A percentile compares a stretch with the other conserved stretches of the same genome.
phyloP scores from a whole-genome alignment of 2,329 filamentous ascomycete species.

The Fusarium verticillioides region DNA sequence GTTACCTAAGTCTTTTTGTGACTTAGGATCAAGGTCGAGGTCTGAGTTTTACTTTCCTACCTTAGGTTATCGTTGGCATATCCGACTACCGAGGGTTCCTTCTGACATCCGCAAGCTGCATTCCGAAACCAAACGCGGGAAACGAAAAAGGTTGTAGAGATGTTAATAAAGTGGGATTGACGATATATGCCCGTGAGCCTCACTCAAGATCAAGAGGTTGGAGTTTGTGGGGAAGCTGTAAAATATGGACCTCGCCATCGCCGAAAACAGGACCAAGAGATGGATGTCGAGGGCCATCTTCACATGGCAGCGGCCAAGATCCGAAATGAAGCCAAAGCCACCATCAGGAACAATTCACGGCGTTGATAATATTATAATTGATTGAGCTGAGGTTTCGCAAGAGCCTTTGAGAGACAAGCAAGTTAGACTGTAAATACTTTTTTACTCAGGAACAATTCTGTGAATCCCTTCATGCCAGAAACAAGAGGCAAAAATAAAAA shows the following conservation, averaged over 20 bases:
- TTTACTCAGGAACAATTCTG: not conserved
- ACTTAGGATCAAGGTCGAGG: no score
- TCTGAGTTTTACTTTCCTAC: not conserved
- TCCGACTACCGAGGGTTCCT: no score
- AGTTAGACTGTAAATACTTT: rapidly evolving
- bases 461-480: not conserved
- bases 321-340: not conserved
- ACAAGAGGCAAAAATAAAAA: not conserved
- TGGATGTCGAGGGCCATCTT: not conserved
- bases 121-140: no score
- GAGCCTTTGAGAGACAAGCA: rapidly evolving
- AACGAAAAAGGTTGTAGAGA: rapidly evolving
- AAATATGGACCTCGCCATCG: not conserved
- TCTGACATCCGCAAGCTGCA: not conserved
- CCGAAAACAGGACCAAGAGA: not conserved
- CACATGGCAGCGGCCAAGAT: conserved; percentile 14
- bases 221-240: conserved; percentile 8
- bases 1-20: no score
- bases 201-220: not conserved
- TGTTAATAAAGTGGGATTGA: no score
- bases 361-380: not conserved
- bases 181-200: not conserved
- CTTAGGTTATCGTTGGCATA: not conserved
- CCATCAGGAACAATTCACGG: not conserved
- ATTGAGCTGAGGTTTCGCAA: not conserved